These are phyloP conservation scores for Leccinum huronense DNA, from an alignment of 1,284 basidiomycete species.

Conservation along the genomic window DNA sequence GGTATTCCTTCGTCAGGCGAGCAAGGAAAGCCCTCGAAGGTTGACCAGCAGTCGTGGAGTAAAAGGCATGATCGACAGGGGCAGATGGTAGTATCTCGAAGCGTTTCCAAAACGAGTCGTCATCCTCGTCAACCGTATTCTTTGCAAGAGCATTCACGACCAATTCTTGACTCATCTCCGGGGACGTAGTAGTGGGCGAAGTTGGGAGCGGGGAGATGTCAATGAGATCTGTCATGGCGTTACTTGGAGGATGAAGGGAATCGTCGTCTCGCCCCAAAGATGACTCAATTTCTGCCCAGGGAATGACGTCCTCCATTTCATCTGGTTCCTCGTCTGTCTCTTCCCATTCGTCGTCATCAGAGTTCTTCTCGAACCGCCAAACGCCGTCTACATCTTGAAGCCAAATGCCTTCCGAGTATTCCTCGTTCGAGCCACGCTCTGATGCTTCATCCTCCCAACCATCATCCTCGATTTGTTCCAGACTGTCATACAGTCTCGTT, in stretches of 20 bases:
- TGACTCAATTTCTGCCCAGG: slow-evolving; percentile 31
- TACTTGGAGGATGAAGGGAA: slow-evolving; percentile 19
- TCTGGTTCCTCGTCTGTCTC: slow-evolving; percentile 33
- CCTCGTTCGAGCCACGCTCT: slow-evolving; percentile 39
- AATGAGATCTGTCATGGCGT: slow-evolving; percentile 21
- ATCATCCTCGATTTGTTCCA: slow-evolving; percentile 75
- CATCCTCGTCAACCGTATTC: slow-evolving; percentile 25
- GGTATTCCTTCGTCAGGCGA: slow-evolving; percentile 81
- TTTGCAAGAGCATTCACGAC: slow-evolving; percentile 31
- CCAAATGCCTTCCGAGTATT: slow-evolving; percentile 51
- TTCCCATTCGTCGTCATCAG: slow-evolving; percentile 41
- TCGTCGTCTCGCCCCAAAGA: slow-evolving; percentile 22
- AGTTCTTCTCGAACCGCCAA: slow-evolving; percentile 45
- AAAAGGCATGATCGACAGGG: slow-evolving; percentile 81
- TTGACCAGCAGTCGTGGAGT: slow-evolving; percentile 55
- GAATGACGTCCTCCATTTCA: slow-evolving; percentile 29
- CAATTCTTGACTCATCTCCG: slow-evolving; percentile 35
- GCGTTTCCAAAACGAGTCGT: slow-evolving; percentile 59
- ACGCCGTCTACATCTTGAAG: slow-evolving; percentile 50
- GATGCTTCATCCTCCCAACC: slow-evolving; percentile 57
- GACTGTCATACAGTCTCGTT: slow-evolving; percentile 69
- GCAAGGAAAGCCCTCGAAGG: slow-evolving; percentile 72
- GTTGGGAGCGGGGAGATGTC: slow-evolving; percentile 30
- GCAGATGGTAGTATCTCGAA: slow-evolving; percentile 76
- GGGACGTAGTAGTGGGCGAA: slow-evolving; percentile 32